Evolutionary conservation across 768 basidiomycete species (phyloP).

Genomic region (Lentinus brumalis): DNA sequence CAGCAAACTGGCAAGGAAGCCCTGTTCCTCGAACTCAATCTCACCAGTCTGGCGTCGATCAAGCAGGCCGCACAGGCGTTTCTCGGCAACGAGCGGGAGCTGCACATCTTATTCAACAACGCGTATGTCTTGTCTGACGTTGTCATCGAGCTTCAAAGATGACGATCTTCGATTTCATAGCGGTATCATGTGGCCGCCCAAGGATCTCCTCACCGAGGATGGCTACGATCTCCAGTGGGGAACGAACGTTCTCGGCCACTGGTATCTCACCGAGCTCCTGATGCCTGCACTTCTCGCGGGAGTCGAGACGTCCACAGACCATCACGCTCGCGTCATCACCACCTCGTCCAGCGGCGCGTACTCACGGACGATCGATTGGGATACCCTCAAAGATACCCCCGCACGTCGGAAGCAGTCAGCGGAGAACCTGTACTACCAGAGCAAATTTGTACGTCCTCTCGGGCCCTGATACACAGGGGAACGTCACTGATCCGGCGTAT

Average conservation of each 20-base stretch:
- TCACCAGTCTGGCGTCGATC: constrained; percentile 27
- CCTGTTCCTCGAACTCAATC: constrained; percentile 29
- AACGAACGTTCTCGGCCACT: constrained; percentile 53
- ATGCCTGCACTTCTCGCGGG: constrained; percentile 44
- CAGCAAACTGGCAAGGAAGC: constrained; percentile 31
- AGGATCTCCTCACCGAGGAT: constrained; percentile 37
- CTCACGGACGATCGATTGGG: constrained; percentile 38
- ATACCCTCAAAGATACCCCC: constrained; percentile 33
- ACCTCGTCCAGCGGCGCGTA: constrained; percentile 42
- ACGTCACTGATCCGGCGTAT: background rate
- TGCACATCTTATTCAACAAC: constrained; percentile 52
- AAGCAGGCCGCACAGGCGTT: constrained; percentile 28
- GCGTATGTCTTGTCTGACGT: constrained; percentile 34
- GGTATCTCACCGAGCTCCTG: constrained; percentile 54
- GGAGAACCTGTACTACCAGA: constrained; percentile 27
- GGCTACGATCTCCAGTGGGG: constrained; percentile 45
- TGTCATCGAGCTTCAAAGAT: background rate
- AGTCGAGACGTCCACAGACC: constrained; percentile 40
- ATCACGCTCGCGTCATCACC: constrained; percentile 47
- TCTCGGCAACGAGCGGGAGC: constrained; percentile 38
- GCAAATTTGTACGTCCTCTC: constrained; percentile 46
- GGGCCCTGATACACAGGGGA: too few relatives aligned
- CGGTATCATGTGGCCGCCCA: constrained; percentile 37
- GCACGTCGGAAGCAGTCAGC: constrained; percentile 15
- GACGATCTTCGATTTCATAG: constrained; percentile 19